Percentiles rank a stretch among this genome's conserved stretches.
phyloP scores from a whole-genome alignment of 345 rosid genomes.

The Kandelia obovata region DNA sequence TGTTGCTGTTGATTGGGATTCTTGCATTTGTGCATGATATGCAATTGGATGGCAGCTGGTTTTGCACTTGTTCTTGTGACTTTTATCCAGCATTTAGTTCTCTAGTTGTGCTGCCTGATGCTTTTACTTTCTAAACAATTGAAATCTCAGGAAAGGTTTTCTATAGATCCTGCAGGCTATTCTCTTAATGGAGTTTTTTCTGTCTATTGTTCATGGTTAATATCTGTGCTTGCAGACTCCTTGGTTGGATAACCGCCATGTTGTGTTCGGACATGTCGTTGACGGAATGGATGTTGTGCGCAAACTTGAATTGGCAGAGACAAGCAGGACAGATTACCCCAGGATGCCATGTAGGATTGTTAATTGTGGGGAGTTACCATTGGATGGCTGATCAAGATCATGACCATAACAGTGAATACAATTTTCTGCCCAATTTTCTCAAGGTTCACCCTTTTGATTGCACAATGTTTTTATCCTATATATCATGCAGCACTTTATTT shows the following conservation, averaged over 20 bases:
- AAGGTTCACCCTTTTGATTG: slow-evolving; percentile 6
- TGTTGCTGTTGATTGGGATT: not conserved
- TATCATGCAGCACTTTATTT: not conserved
- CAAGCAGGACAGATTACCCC: slow-evolving; percentile 67
- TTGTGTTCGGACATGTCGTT: slow-evolving; percentile 78
- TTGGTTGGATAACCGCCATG: slow-evolving; percentile 92
- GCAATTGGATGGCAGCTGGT: no score
- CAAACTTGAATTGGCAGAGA: slow-evolving; percentile 69
- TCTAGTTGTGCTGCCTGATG: not conserved
- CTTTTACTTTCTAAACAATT: not conserved
- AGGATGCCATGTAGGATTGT: slow-evolving; percentile 66
- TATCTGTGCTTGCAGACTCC: slow-evolving; percentile 43
- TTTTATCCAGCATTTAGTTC: not conserved
- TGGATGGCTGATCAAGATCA: slow-evolving; percentile 44
- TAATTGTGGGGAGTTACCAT: slow-evolving; percentile 73
- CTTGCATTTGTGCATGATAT: not conserved
- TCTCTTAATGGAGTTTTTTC: not conserved
- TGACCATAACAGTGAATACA: not conserved
- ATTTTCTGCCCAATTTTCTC: slow-evolving; percentile 2
- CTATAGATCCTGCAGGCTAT: not conserved
- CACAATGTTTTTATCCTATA: not conserved
- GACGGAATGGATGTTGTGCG: slow-evolving; percentile 74
- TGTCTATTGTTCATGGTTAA: not conserved
- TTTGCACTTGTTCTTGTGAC: no score
- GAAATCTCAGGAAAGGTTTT: not conserved